A percentile compares a stretch with the other conserved stretches of the same genome.
Evolutionary conservation across 2,329 filamentous ascomycete genomes (phyloP).

Genomic region (Stromatinia cepivora): DNA sequence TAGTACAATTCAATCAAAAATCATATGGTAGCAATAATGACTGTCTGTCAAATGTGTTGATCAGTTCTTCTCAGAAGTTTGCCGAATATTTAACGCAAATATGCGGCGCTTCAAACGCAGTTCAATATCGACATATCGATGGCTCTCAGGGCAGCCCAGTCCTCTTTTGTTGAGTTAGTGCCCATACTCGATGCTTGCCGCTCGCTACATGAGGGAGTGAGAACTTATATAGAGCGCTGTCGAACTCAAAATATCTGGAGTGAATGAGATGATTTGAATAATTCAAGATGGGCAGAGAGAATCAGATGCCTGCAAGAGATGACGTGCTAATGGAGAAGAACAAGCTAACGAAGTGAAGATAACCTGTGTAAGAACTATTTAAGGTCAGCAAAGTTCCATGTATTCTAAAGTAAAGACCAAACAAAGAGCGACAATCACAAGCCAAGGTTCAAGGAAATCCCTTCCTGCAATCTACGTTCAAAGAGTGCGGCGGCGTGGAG

Average conservation of each 20-base stretch:
- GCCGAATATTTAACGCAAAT: too few relatives aligned
- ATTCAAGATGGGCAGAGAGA: rapidly evolving
- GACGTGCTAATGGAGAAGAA: background rate
- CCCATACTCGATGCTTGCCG: background rate
- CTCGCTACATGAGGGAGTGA: background rate
- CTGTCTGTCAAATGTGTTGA: too few relatives aligned
- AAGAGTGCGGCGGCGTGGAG: background rate
- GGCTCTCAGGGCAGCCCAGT: too few relatives aligned
- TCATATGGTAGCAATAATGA: too few relatives aligned
- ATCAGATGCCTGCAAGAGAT: background rate
- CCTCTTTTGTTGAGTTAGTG: rapidly evolving
- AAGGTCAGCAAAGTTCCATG: too few relatives aligned
- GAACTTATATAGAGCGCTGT: background rate
- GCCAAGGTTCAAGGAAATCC: background rate
- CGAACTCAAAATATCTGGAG: background rate
- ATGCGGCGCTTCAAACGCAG: background rate
- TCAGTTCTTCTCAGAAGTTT: too few relatives aligned
- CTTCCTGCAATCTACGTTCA: background rate
- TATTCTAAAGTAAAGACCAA: too few relatives aligned
- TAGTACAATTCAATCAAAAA: too few relatives aligned
- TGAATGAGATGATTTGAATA: too few relatives aligned
- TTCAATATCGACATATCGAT: background rate
- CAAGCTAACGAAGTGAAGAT: background rate
- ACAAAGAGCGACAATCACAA: too few relatives aligned
- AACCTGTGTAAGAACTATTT: too few relatives aligned